Evolutionary conservation across 2,329 filamentous ascomycete genomes (phyloP).

Genomic region (Paracorniculantispora psalliotae): DNA sequence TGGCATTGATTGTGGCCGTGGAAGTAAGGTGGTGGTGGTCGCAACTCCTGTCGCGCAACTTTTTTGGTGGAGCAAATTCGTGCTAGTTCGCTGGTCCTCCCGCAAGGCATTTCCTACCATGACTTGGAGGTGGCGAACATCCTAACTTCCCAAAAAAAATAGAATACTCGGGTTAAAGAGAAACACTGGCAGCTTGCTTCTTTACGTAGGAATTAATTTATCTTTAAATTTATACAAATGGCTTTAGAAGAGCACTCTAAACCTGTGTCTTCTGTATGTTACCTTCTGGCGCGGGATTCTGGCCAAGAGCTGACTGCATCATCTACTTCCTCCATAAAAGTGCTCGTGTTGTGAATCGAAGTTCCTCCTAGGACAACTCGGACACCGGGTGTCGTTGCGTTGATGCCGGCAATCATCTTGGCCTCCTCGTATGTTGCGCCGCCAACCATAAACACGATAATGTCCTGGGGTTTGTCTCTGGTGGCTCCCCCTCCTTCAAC

Average conservation of each 20-base stretch:
- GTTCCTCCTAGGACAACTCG: slow-evolving; percentile 88
- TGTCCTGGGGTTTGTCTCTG: slow-evolving; percentile 92
- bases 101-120: background rate
- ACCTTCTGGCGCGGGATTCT: slow-evolving; percentile 35
- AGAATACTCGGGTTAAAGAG: too few species aligned
- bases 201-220: background rate
- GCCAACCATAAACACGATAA: slow-evolving; percentile 90
- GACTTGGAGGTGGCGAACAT: background rate
- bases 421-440: slow-evolving; percentile 96
- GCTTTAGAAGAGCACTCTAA: background rate
- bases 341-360: slow-evolving; percentile 77
- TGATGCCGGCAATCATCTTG: slow-evolving; percentile 91
- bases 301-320: slow-evolving; percentile 86
- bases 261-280: too few species aligned
- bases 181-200: background rate
- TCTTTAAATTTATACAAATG: background rate
- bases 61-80: slow-evolving; percentile 5
- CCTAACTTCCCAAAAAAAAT: too few species aligned
- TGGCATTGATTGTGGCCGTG: slow-evolving; percentile 16
- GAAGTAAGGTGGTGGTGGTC: background rate
- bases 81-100: background rate
- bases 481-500: slow-evolving; percentile 83
- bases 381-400: slow-evolving; percentile 82
- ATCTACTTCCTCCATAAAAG: slow-evolving; percentile 87
- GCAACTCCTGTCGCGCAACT: slow-evolving; percentile 2